phyloP scores from a whole-genome alignment of 2,329 filamentous ascomycete genomes.

The Dactylonectria macrodidyma region DNA sequence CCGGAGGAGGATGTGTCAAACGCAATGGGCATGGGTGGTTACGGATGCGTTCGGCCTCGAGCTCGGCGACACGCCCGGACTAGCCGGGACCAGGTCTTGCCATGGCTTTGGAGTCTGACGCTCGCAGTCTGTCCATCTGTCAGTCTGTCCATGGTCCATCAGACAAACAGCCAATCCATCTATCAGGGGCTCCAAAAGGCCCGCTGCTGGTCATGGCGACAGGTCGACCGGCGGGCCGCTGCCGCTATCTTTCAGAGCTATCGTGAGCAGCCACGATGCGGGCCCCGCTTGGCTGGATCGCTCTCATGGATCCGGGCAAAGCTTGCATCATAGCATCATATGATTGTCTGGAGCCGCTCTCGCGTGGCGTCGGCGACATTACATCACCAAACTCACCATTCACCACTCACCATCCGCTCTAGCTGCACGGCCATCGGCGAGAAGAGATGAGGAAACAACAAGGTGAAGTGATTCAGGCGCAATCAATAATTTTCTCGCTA shows the following conservation, averaged over 20 bases:
- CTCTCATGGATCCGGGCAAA: slow-evolving; percentile 30
- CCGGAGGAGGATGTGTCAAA: slow-evolving; percentile 4
- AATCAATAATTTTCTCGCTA: slow-evolving; percentile 25
- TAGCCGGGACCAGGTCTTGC: slow-evolving; percentile 23
- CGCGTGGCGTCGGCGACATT: slow-evolving; percentile 41
- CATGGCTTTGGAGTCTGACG: slow-evolving; percentile 1
- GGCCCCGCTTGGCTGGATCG: slow-evolving; percentile 10
- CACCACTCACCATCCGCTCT: slow-evolving; percentile 18
- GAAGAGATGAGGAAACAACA: slow-evolving; percentile 8
- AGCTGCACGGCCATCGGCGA: slow-evolving; percentile 7
- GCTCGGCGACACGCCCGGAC: slow-evolving; percentile 32
- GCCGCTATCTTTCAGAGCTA: slow-evolving; percentile 22
- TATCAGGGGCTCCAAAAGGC: slow-evolving; percentile 19
- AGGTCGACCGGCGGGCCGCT: slow-evolving; percentile 19
- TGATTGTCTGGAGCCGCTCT: slow-evolving; percentile 44
- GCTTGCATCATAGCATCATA: slow-evolving; percentile 48
- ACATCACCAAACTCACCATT: slow-evolving; percentile 43
- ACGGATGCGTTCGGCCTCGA: slow-evolving; percentile 25
- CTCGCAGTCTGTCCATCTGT: slow-evolving; percentile 14
- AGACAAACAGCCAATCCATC: slow-evolving; percentile 19
- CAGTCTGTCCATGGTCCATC: too few species aligned
- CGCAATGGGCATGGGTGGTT: not conserved
- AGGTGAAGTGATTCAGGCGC: slow-evolving; percentile 15
- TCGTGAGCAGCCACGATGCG: slow-evolving; percentile 11
- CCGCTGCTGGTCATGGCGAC: slow-evolving; percentile 15